phyloP scores from a whole-genome alignment of 805 yeast species.

The Jamesozyma jinghongensis region DNA sequence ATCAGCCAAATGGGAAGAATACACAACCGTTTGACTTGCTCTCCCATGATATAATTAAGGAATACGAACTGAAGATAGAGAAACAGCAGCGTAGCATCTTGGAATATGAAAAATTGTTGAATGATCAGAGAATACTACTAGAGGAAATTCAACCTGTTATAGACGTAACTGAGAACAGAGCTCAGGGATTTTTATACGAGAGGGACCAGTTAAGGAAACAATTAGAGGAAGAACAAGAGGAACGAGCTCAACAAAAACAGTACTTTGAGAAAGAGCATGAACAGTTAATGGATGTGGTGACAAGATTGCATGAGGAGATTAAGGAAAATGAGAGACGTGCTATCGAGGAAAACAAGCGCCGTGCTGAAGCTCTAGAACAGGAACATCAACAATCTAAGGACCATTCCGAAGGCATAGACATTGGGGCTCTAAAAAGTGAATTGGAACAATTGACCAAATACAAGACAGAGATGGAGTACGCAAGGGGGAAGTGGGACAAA shows the following conservation, averaged over 20 bases:
- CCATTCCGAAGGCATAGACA: background rate
- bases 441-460: slow-evolving; percentile 8
- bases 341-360: slow-evolving; percentile 1
- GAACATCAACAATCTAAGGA: slow-evolving; percentile 5
- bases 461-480: slow-evolving; percentile 10
- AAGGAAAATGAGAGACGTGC: slow-evolving; percentile 22
- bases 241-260: slow-evolving; percentile 20
- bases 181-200: slow-evolving; percentile 26
- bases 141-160: slow-evolving; percentile 29
- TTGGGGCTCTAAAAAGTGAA: slow-evolving; percentile 7
- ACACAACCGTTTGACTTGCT: too few species aligned
- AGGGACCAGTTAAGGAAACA: slow-evolving; percentile 16
- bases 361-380: background rate
- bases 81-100: slow-evolving; percentile 16
- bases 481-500: slow-evolving; percentile 19
- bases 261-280: slow-evolving; percentile 25
- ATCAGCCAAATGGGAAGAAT: too few species aligned
- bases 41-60: background rate
- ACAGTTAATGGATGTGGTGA: slow-evolving; percentile 26
- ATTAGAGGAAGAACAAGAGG: slow-evolving; percentile 19
- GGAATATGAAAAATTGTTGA: slow-evolving; percentile 22
- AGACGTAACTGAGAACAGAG: slow-evolving; percentile 25
- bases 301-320: slow-evolving; percentile 27
- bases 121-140: slow-evolving; percentile 25
- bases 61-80: slow-evolving; percentile 9